Base-by-base conservation (phyloP, 2,329 filamentous ascomycete genomes). In the Plectosphaerella cucumerina region DNA sequence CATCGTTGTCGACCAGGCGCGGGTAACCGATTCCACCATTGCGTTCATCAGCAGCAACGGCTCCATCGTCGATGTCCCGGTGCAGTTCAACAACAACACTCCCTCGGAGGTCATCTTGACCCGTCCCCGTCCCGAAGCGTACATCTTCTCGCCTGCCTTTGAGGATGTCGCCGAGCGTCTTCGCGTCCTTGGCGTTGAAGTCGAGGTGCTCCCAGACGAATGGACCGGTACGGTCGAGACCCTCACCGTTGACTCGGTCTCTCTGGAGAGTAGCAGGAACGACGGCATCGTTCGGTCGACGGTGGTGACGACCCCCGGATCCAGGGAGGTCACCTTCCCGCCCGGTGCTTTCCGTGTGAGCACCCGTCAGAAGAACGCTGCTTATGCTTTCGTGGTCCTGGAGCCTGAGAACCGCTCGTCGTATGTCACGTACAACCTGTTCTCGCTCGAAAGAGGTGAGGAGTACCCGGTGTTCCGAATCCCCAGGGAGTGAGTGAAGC, bases 391-490 rank as follows among this genome's bases (percentile, higher is more conserved):
- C 34, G 37, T 47, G 2, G 39, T 42, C 8, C 39, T 55, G 17
- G 50, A 55, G 33, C 53, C 50, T 10, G 53, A 55, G 44, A 55
- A 55, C 15, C 18, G 42, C 10, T 44, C 44, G 6, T 55, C 50
- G 31, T 52, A 44, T 21, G 53, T 39, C 5, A 50, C 33, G 37
- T 52, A 50, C 21, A 47, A 50, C 20, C 44, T 43, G 12, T 41
- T 55, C 8, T 44, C 53, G 4, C 23, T 55, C 18, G 31, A 46
- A 1, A 31, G 14, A 9, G 50, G 53, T 3, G 50, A 55, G 35
- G 47, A 55, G 43, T 50, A 50, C 20, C 53, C 48, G 4, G 51
- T 67, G 2, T 67, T 31, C 26, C 26, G 26, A 9, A 4, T 31
- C 12, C 26, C 26, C 2, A 31, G 26, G 26, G 12, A 31, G 26